Evolutionary conservation across 352 stramenopile genomes (phyloP).

Genomic region (Globisporangium alternatum): DNA sequence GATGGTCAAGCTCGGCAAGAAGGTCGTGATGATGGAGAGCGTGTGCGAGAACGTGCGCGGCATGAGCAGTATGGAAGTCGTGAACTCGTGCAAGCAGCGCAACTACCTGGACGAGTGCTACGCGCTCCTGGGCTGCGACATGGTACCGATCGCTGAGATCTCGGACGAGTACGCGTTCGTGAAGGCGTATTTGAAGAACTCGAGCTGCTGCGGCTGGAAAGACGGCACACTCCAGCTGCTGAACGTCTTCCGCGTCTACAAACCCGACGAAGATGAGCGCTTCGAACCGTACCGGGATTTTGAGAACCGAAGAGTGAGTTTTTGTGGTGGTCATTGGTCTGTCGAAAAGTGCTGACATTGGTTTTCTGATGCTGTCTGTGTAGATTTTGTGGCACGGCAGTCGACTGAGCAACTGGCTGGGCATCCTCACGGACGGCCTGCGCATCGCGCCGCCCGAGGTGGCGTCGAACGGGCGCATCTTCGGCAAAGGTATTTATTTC

Average conservation of each 20-base stretch:
- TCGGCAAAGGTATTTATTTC: conserved; percentile 87
- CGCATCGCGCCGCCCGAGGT: conserved; percentile 79
- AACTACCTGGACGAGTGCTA: conserved; percentile 72
- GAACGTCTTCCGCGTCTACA: conserved; percentile 61
- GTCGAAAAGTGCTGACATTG: not conserved
- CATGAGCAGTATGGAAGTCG: conserved; percentile 36
- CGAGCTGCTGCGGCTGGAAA: conserved; percentile 61
- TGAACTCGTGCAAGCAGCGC: conserved; percentile 31
- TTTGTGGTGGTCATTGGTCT: not conserved
- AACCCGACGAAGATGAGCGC: conserved; percentile 39
- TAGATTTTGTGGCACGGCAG: conserved; percentile 89
- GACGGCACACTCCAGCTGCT: conserved; percentile 51
- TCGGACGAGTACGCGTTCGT: conserved; percentile 55
- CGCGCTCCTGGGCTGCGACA: conserved; percentile 42
- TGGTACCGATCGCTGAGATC: conserved; percentile 39
- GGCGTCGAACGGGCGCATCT: conserved; percentile 67
- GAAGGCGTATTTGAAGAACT: conserved; percentile 68
- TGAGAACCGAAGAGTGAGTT: conserved; percentile 48
- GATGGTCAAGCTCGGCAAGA: conserved; percentile 64
- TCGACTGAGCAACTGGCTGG: conserved; percentile 76
- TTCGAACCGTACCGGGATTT: conserved; percentile 50
- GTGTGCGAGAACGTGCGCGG: conserved; percentile 41
- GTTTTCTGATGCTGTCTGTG: conserved; percentile 16
- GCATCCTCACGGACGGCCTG: conserved; percentile 79
- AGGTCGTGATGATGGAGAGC: conserved; percentile 54